Evolutionary conservation across 2,329 filamentous ascomycete genomes (phyloP).

Genomic region (Fusarium anthophilum): DNA sequence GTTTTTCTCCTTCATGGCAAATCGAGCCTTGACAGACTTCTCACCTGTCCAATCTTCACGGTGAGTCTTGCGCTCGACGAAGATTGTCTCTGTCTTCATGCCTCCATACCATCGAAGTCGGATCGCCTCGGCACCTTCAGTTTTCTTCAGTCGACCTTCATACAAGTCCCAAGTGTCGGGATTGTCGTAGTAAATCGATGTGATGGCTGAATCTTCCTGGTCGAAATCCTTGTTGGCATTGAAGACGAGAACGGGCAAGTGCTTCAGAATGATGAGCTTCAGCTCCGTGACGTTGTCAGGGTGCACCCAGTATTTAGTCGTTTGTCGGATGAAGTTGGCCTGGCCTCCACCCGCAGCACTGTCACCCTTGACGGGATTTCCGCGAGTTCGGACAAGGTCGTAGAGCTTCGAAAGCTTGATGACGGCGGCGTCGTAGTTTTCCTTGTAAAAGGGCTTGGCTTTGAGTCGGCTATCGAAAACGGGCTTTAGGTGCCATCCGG

Average conservation of each 20-base stretch:
- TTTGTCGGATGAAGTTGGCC: slow-evolving; percentile 95
- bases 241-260: slow-evolving; percentile 96
- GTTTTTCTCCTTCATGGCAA: slow-evolving; percentile 95
- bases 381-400: slow-evolving; percentile 91
- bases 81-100: slow-evolving; percentile 95
- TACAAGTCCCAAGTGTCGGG: slow-evolving; percentile 94
- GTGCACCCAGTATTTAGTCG: slow-evolving; percentile 99
- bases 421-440: slow-evolving; percentile 97
- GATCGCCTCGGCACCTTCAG: slow-evolving; percentile 95
- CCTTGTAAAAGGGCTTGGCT: slow-evolving; percentile 97
- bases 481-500: slow-evolving; percentile 89
- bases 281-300: slow-evolving; percentile 98
- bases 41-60: slow-evolving; percentile 99
- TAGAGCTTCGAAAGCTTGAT: slow-evolving; percentile 95
- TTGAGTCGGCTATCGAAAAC: slow-evolving; percentile 96
- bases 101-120: slow-evolving; percentile 97
- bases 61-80: slow-evolving; percentile 97
- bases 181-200: slow-evolving; percentile 99
- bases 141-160: slow-evolving; percentile 94
- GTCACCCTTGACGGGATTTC: slow-evolving; percentile 92
- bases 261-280: slow-evolving; percentile 97
- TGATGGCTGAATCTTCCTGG: slow-evolving; percentile 88
- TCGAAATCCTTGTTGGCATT: slow-evolving; percentile 98
- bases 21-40: slow-evolving; percentile 97
- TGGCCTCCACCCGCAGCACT: slow-evolving; percentile 90